Conservation (phyloP, 2,329 filamentous ascomycete species). For the Pyrenophora tritici-repentis region DNA sequence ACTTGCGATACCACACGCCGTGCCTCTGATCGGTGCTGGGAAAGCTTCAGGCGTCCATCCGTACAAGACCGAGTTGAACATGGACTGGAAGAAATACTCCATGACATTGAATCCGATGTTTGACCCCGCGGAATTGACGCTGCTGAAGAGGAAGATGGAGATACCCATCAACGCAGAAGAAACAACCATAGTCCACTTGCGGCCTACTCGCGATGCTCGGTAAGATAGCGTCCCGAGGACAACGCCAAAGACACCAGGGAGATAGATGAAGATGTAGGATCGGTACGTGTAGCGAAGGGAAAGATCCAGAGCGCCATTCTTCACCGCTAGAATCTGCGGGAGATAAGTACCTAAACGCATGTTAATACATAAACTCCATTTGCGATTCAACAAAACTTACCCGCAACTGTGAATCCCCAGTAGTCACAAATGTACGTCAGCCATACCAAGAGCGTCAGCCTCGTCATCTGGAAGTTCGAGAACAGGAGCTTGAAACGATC, state of each 20-base stretch:
- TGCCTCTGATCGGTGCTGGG: constrained; percentile 57
- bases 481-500: constrained; percentile 54
- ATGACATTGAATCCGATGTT: constrained; percentile 58
- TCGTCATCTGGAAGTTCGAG: constrained; percentile 48
- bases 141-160: constrained; percentile 53
- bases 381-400: constrained; percentile 24
- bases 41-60: constrained; percentile 60
- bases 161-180: constrained; percentile 51
- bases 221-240: constrained; percentile 56
- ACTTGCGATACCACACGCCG: constrained; percentile 60
- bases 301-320: constrained; percentile 54
- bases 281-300: constrained; percentile 57
- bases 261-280: constrained; percentile 61
- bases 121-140: constrained; percentile 52
- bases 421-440: constrained; percentile 59
- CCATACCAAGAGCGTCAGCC: constrained; percentile 56
- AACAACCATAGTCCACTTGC: constrained; percentile 54
- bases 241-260: constrained; percentile 58
- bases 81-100: constrained; percentile 59
- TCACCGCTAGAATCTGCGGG: constrained; percentile 57
- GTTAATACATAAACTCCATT: constrained; percentile 1
- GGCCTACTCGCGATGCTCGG: constrained; percentile 50
- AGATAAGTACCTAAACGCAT: constrained; percentile 51
- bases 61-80: constrained; percentile 60
- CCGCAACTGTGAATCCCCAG: constrained; percentile 56